Conservation (phyloP, 768 basidiomycete species). For the Boletus rex-veris region DNA sequence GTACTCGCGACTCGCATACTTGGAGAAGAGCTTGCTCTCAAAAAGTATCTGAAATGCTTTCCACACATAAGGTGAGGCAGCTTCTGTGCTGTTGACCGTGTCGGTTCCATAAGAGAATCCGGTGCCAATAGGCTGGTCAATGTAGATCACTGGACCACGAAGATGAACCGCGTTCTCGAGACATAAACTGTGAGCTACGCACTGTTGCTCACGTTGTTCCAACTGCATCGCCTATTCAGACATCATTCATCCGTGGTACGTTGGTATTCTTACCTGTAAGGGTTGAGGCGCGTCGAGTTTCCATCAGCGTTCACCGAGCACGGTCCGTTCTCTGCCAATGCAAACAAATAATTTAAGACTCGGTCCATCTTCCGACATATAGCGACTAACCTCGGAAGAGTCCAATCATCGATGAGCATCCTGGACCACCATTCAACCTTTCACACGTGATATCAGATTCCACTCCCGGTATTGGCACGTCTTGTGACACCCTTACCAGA, state of each 20-base stretch:
- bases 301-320: constrained; percentile 56
- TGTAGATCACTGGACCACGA: constrained; percentile 54
- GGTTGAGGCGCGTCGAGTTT: constrained; percentile 51
- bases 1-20: constrained; percentile 53
- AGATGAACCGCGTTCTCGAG: not conserved
- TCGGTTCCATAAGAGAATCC: constrained; percentile 61
- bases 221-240: constrained; percentile 35
- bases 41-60: constrained; percentile 61
- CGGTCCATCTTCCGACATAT: not conserved
- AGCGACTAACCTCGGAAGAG: constrained; percentile 51
- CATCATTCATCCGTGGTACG: not conserved
- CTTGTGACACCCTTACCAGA: constrained; percentile 42
- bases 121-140: constrained; percentile 65
- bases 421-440: constrained; percentile 60
- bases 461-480: not conserved
- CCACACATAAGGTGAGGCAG: constrained; percentile 59
- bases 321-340: constrained; percentile 54
- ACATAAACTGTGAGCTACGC: constrained; percentile 17
- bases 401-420: constrained; percentile 62
- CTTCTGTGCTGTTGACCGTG: constrained; percentile 46
- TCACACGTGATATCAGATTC: not conserved
- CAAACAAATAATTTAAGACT: not conserved
- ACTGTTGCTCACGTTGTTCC: constrained; percentile 71
- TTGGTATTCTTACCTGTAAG: constrained; percentile 44
- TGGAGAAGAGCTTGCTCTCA: constrained; percentile 50